These are phyloP conservation scores for Russula sp. DNA, from an alignment of 768 basidiomycete species.

Conservation along the genomic window DNA sequence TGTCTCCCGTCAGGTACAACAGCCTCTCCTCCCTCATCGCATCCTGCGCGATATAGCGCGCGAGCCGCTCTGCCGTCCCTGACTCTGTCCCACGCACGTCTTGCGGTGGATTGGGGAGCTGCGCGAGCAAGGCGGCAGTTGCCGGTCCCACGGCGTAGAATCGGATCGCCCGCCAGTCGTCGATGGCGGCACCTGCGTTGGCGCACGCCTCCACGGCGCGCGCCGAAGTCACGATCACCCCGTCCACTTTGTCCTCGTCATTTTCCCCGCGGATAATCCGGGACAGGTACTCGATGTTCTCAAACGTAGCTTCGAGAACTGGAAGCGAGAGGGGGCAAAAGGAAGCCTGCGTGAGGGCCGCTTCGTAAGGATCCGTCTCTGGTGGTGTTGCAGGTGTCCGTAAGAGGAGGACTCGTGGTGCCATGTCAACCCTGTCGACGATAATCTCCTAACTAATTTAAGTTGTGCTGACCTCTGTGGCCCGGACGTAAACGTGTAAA, in stretches of 20 bases:
- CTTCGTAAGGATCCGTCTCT: slow-evolving; percentile 52
- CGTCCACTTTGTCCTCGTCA: slow-evolving; percentile 31
- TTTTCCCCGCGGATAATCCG: slow-evolving; percentile 31
- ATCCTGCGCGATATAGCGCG: slow-evolving; percentile 49
- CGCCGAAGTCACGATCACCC: slow-evolving; percentile 74
- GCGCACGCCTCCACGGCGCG: slow-evolving; percentile 70
- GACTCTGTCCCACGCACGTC: slow-evolving; percentile 42
- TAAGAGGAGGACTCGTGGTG: slow-evolving; percentile 35
- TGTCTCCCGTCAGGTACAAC: slow-evolving; percentile 81
- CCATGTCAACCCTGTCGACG: not conserved
- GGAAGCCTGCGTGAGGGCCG: slow-evolving; percentile 37
- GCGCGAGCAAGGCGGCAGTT: slow-evolving; percentile 40
- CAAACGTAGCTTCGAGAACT: slow-evolving; percentile 59
- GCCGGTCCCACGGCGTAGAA: slow-evolving; percentile 76
- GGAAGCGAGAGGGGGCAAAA: slow-evolving; percentile 56
- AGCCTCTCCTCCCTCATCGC: slow-evolving; percentile 33
- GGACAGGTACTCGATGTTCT: slow-evolving; percentile 41
- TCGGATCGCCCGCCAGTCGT: slow-evolving; percentile 48
- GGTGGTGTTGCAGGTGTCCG: slow-evolving; percentile 30
- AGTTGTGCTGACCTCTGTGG: no score
- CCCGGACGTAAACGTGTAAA: no score
- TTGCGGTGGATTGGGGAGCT: slow-evolving; percentile 25
- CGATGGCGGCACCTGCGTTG: slow-evolving; percentile 8
- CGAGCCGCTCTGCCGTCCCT: slow-evolving; percentile 65
- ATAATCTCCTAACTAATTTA: no score